These are phyloP conservation scores for Lactarius hatsudake DNA, from an alignment of 768 basidiomycete genomes.

Conservation along the genomic window DNA sequence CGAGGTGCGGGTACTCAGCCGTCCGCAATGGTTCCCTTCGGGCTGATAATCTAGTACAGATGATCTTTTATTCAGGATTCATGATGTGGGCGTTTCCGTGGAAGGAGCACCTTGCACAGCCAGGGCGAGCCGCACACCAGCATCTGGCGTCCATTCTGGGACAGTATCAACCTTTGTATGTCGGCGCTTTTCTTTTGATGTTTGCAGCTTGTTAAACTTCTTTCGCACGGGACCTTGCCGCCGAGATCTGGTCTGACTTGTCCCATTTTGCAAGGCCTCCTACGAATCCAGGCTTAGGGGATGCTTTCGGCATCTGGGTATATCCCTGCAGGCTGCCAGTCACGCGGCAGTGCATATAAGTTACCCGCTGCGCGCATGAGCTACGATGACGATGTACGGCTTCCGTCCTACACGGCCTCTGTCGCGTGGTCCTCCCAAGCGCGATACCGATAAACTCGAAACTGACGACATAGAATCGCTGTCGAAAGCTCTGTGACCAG, in stretches of 20 bases:
- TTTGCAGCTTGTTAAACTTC: background rate
- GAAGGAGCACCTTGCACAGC: slow-evolving; percentile 54
- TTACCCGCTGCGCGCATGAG: background rate
- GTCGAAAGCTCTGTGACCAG: background rate
- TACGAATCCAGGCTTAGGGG: background rate
- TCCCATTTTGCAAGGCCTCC: slow-evolving; percentile 52
- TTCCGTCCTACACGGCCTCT: background rate
- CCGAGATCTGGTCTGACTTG: slow-evolving; percentile 63
- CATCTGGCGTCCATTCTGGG: slow-evolving; percentile 69
- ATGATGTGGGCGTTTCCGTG: slow-evolving; percentile 86
- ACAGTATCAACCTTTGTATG: slow-evolving; percentile 53
- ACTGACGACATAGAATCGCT: background rate
- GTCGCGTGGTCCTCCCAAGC: background rate
- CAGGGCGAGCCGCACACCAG: slow-evolving; percentile 49
- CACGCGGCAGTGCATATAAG: background rate
- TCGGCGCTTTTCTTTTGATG: background rate
- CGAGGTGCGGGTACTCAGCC: slow-evolving; percentile 49
- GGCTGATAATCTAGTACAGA: slow-evolving; percentile 42
- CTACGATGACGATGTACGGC: slow-evolving; percentile 19
- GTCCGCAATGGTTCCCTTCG: slow-evolving; percentile 9
- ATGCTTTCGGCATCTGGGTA: slow-evolving; percentile 3
- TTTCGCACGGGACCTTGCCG: slow-evolving; percentile 55
- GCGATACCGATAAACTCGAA: background rate
- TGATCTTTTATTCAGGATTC: slow-evolving; percentile 73
- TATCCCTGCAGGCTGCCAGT: background rate